Evolutionary conservation across 1,139 yeast genomes (phyloP).

Genomic region (Pichia sp.): DNA sequence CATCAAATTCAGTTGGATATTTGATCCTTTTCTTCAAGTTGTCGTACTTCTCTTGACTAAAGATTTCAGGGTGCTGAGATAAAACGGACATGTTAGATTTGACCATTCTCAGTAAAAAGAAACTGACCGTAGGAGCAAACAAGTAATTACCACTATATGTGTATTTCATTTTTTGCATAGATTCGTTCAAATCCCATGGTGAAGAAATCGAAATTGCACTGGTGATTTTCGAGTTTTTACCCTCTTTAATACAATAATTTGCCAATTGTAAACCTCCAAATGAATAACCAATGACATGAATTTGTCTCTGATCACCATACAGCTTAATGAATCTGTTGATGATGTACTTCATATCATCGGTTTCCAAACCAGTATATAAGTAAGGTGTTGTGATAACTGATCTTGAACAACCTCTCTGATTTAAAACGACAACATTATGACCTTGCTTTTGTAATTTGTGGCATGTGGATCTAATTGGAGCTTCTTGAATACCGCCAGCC

Average conservation of each 20-base stretch:
- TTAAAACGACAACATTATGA: constrained; percentile 66
- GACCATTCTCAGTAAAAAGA: constrained; percentile 42
- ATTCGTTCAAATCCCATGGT: constrained; percentile 76
- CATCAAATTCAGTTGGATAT: constrained; percentile 56
- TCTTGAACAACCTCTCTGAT: constrained; percentile 82
- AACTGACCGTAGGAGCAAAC: constrained; percentile 52
- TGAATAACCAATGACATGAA: constrained; percentile 78
- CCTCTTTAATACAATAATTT: constrained; percentile 73
- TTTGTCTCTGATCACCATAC: constrained; percentile 36
- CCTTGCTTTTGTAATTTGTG: constrained; percentile 27
- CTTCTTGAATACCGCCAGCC: constrained; percentile 90
- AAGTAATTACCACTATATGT: constrained; percentile 47
- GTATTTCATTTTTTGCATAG: constrained; percentile 43
- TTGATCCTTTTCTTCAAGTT: constrained; percentile 27
- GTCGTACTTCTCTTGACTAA: constrained; percentile 20
- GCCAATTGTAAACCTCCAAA: constrained; percentile 77
- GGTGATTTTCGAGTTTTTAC: constrained; percentile 40
- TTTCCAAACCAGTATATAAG: constrained; percentile 65
- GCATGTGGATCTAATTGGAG: constrained; percentile 63
- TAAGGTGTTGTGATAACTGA: constrained; percentile 70
- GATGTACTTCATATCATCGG: constrained; percentile 60
- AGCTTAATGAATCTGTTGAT: constrained; percentile 34
- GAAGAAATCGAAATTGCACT: constrained; percentile 66
- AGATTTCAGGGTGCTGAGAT: constrained; percentile 31
- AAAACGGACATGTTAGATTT: constrained; percentile 36